phyloP scores from a whole-genome alignment of 352 stramenopile genomes.

The Globisporangium canariense region DNA sequence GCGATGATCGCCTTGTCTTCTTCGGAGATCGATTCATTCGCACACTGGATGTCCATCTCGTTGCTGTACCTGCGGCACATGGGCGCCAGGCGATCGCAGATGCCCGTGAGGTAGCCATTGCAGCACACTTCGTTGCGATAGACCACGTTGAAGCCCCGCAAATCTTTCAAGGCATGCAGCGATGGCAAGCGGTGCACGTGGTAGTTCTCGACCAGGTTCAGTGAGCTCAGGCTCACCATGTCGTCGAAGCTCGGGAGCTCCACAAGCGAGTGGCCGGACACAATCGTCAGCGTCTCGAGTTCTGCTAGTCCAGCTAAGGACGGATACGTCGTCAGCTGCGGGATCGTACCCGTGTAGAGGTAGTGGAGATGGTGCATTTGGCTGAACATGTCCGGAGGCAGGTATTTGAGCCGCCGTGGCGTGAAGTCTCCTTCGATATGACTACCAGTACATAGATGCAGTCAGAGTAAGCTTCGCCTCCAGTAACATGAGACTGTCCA shows the following conservation, averaged over 20 bases:
- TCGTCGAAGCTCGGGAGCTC: slow-evolving; percentile 18
- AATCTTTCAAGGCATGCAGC: background rate
- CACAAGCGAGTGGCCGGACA: background rate
- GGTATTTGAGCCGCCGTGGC: slow-evolving; percentile 10
- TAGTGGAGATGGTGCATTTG: slow-evolving; percentile 14
- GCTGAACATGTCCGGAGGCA: slow-evolving; percentile 16
- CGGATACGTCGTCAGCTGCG: slow-evolving; percentile 10
- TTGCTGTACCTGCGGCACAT: slow-evolving; percentile 8
- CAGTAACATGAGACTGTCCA: too few relatives aligned
- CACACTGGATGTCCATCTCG: slow-evolving; percentile 5
- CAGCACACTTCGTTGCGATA: slow-evolving; percentile 22
- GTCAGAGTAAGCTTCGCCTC: background rate
- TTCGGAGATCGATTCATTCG: slow-evolving; percentile 2
- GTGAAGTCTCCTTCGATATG: slow-evolving; percentile 22
- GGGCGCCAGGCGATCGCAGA: slow-evolving; percentile 6
- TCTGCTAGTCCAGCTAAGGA: slow-evolving; percentile 7
- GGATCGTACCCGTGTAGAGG: slow-evolving; percentile 17
- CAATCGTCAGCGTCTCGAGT: slow-evolving; percentile 11
- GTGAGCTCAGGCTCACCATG: slow-evolving; percentile 7
- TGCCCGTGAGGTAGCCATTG: slow-evolving; percentile 18
- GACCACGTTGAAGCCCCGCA: slow-evolving; percentile 14
- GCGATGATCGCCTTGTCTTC: slow-evolving; percentile 9
- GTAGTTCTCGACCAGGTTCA: slow-evolving; percentile 17
- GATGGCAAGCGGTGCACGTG: slow-evolving; percentile 10
- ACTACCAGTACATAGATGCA: background rate